phyloP scores from a whole-genome alignment of 169 alveolate genomes.

The Plasmodium sp. region DNA sequence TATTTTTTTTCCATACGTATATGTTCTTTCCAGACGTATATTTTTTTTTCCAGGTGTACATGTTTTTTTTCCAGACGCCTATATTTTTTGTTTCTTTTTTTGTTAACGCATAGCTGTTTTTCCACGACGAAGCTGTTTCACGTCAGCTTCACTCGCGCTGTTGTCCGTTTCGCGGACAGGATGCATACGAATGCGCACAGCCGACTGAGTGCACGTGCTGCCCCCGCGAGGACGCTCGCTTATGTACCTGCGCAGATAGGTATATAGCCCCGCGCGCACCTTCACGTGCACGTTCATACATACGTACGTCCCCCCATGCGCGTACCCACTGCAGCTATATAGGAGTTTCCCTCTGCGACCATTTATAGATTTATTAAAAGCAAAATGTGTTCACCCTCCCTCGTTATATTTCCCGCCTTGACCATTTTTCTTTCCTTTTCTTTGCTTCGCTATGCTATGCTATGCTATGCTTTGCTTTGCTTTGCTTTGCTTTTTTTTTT shows the following conservation, averaged over 20 bases:
- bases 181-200: background rate
- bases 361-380: background rate
- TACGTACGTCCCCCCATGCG: background rate
- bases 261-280: background rate
- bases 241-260: background rate
- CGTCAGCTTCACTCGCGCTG: background rate
- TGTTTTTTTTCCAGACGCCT: background rate
- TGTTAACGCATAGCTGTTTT: background rate
- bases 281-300: background rate
- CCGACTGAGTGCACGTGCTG: background rate
- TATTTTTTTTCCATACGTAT: no score
- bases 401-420: background rate
- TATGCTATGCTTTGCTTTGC: no score
- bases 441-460: background rate
- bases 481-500: background rate
- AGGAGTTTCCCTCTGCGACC: background rate
- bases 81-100: background rate
- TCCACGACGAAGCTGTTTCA: background rate
- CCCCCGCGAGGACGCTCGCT: background rate
- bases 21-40: no score
- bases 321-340: background rate
- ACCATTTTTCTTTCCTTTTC: background rate
- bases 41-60: background rate
- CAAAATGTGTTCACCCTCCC: background rate
- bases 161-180: background rate